Conservation (phyloP, 2,329 filamentous ascomycete genomes). For the Rachicladosporium sp. region DNA sequence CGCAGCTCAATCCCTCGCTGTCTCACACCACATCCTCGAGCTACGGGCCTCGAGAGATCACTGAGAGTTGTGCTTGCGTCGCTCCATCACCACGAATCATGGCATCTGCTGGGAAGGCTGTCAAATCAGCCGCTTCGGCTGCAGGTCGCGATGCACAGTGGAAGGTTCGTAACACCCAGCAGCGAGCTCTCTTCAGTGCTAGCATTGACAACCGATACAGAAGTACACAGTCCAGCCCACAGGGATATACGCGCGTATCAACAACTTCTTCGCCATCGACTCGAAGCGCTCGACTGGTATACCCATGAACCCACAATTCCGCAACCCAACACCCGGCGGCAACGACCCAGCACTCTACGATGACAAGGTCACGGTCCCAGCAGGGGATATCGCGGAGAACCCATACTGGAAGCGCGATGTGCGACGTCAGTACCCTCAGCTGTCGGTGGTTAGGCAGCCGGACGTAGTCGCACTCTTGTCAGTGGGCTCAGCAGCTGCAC, state of each 20-base stretch:
- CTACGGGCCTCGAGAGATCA: too few relatives aligned
- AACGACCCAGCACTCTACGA: constrained; percentile 60
- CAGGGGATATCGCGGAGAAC: constrained; percentile 79
- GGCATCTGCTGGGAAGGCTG: constrained; percentile 5
- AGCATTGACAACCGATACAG: constrained; percentile 34
- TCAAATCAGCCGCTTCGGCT: constrained; percentile 3
- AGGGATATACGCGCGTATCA: constrained; percentile 78
- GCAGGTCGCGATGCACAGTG: constrained; percentile 1
- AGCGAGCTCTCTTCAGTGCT: too few relatives aligned
- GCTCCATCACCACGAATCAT: not conserved
- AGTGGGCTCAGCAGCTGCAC: constrained; percentile 67
- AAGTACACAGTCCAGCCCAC: constrained; percentile 92
- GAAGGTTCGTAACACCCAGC: constrained; percentile 1
- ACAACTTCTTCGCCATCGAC: constrained; percentile 67
- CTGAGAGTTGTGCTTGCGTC: too few relatives aligned
- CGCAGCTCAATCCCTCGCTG: too few relatives aligned
- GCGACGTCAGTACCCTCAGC: constrained; percentile 68
- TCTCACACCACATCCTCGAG: too few relatives aligned
- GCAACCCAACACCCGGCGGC: constrained; percentile 68
- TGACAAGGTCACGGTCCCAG: constrained; percentile 73
- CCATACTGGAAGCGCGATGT: constrained; percentile 92
- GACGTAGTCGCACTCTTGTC: constrained; percentile 76
- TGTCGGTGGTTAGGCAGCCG: constrained; percentile 68
- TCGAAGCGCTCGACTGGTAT: constrained; percentile 81
- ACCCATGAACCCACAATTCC: constrained; percentile 84